Conservation (phyloP, 2,329 filamentous ascomycete genomes). For the Fusarium xylarioides region DNA sequence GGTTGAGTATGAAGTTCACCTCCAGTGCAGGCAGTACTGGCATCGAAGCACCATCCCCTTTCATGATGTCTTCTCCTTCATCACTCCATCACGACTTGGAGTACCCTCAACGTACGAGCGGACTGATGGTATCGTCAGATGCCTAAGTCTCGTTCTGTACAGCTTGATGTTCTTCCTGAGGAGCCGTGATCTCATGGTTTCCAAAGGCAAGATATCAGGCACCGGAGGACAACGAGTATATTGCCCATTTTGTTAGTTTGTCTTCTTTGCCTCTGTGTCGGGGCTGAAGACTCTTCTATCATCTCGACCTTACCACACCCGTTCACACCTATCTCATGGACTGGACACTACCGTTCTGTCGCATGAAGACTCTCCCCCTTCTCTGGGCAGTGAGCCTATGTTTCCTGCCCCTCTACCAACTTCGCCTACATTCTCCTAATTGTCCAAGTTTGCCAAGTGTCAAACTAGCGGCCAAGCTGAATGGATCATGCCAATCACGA, state of each 20-base stretch:
- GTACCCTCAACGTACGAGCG: neutral
- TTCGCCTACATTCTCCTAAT: too few relatives aligned
- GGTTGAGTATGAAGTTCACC: neutral
- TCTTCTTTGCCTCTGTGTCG: neutral
- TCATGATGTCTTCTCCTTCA: too few relatives aligned
- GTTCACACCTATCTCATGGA: neutral
- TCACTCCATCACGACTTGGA: neutral
- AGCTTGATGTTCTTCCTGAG: neutral
- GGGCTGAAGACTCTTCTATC: neutral
- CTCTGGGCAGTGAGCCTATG: neutral
- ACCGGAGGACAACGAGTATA: neutral
- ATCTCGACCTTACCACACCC: neutral
- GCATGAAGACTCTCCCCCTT: neutral
- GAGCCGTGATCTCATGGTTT: neutral
- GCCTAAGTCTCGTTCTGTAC: neutral
- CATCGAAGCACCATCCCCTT: neutral
- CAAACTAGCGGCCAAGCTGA: neutral
- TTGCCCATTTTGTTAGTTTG: neutral
- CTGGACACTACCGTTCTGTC: too few relatives aligned
- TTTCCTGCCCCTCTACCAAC: neutral
- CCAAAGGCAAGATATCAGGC: neutral
- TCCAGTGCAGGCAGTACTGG: neutral
- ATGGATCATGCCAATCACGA: neutral
- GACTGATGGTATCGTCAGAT: neutral
- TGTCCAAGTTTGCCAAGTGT: neutral